These are phyloP conservation scores for Solanum medicagineum DNA, from an alignment of 257 asterid genomes.

Conservation along the genomic window DNA sequence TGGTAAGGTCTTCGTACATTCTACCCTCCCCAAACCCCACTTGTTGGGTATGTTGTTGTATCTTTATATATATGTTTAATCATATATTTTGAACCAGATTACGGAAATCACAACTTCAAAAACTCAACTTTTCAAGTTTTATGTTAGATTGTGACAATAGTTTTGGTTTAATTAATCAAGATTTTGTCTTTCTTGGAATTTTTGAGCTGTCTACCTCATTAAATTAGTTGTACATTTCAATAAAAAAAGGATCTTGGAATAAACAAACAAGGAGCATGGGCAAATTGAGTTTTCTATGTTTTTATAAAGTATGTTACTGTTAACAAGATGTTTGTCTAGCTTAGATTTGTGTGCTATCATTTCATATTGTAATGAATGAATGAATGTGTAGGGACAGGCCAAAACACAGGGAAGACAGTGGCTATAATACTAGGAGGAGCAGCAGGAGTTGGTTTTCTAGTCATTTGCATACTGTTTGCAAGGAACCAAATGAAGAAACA, in stretches of 20 bases:
- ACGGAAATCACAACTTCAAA: neutral
- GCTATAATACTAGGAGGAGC: slow-evolving; percentile 99
- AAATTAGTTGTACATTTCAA: neutral
- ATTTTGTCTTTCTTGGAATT: neutral
- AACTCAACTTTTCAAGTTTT: neutral
- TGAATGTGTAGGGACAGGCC: slow-evolving; percentile 56
- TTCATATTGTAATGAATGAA: slow-evolving; percentile 19
- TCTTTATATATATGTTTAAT: neutral
- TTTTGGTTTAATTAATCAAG: neutral
- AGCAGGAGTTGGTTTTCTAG: slow-evolving; percentile 90
- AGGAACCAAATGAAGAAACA: slow-evolving; percentile 70
- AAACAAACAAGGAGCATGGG: slow-evolving; percentile 3
- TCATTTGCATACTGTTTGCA: slow-evolving; percentile 71
- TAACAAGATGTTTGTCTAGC: slow-evolving; percentile 47
- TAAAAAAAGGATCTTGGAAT: neutral
- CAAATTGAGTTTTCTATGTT: slow-evolving; percentile 1
- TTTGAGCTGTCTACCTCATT: slow-evolving; percentile 20
- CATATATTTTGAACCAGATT: neutral
- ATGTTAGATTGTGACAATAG: neutral
- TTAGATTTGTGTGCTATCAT: slow-evolving; percentile 35
- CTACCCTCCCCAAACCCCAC: too few species aligned
- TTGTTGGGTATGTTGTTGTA: too few species aligned
- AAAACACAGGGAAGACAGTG: slow-evolving; percentile 80
- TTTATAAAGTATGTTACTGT: slow-evolving; percentile 10
- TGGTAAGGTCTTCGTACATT: too few species aligned